Evolutionary conservation across 2,329 filamentous ascomycete genomes (phyloP).

Genomic region (Akanthomyces muscarius): DNA sequence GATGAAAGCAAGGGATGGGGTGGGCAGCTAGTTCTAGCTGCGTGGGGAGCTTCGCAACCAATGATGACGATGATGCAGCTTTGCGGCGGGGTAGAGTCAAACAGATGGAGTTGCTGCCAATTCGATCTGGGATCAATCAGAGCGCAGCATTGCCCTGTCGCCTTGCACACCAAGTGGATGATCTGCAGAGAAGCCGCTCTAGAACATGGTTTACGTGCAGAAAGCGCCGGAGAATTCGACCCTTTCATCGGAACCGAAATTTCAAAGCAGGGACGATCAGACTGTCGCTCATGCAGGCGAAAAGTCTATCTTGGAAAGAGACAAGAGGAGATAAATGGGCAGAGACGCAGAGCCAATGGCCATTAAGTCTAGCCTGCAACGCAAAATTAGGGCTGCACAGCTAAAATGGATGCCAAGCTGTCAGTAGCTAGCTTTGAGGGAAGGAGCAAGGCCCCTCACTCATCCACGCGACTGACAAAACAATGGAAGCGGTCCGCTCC

Average conservation of each 20-base stretch:
- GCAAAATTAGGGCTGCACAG: background rate
- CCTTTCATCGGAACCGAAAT: background rate
- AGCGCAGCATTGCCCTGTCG: background rate
- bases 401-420: background rate
- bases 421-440: background rate
- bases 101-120: conserved; percentile 8
- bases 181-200: background rate
- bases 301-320: background rate
- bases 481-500: background rate
- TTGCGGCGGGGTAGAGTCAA: conserved; percentile 6
- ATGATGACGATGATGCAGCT: conserved; percentile 8
- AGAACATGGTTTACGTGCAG: background rate
- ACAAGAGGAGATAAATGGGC: background rate
- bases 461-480: background rate
- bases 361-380: no score
- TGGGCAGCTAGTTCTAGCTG: background rate
- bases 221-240: background rate
- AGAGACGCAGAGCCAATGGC: no score
- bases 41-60: background rate
- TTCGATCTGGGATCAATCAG: conserved; percentile 15
- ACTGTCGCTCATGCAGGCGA: background rate
- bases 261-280: background rate
- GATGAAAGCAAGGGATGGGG: background rate
- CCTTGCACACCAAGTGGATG: background rate
- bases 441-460: background rate